Conservation (phyloP, 176 grass and related monocot species). For the Elaeis guineensis region DNA sequence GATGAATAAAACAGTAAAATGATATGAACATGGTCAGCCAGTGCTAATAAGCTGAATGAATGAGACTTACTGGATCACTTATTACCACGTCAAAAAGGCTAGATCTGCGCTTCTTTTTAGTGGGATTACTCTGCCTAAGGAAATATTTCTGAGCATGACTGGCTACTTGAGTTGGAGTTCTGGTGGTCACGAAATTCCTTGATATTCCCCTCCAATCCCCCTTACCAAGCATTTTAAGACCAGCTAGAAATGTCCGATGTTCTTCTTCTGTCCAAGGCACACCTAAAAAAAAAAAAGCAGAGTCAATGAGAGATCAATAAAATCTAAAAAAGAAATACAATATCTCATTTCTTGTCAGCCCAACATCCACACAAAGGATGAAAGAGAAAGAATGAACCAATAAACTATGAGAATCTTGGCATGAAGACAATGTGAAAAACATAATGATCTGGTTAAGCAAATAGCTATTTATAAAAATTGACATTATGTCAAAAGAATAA, state of each 20-base stretch:
- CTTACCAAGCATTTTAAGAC: constrained; percentile 65
- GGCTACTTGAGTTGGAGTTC: constrained; percentile 64
- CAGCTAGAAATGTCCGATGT: constrained; percentile 62
- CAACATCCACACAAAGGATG: no score
- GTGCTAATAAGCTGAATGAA: constrained; percentile 19
- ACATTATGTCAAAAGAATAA: no score
- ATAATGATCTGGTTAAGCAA: no score
- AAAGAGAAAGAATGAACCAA: no score
- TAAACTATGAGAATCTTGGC: no score
- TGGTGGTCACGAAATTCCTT: constrained; percentile 52
- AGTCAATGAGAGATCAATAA: background rate
- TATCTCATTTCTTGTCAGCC: no score
- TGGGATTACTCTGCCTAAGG: constrained; percentile 45
- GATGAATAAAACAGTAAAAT: no score
- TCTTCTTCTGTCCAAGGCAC: constrained; percentile 76
- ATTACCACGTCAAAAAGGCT: constrained; percentile 64
- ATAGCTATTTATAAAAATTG: no score
- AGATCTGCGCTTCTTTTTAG: constrained; percentile 59
- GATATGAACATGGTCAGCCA: constrained; percentile 6
- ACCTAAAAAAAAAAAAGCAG: constrained; percentile 26
- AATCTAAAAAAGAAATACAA: constrained; percentile 1
- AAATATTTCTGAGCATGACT: constrained; percentile 82
- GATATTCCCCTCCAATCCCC: constrained; percentile 70
- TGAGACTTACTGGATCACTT: constrained; percentile 26
- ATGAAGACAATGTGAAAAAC: no score